These are phyloP conservation scores for Delitschia confertaspora DNA, from an alignment of 495 filamentous ascomycete species.

Conservation along the genomic window DNA sequence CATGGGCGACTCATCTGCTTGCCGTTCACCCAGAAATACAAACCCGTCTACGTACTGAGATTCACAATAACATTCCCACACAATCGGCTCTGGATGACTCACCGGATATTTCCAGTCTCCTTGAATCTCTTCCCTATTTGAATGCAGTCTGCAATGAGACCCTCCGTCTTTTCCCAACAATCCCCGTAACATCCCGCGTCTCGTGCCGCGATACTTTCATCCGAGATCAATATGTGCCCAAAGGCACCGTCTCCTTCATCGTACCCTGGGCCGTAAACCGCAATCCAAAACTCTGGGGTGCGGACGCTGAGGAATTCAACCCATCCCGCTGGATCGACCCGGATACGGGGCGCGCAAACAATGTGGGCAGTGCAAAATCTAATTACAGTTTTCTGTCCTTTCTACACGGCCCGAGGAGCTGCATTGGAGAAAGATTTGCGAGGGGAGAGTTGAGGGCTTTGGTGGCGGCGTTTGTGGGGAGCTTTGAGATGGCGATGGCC, in stretches of 20 bases:
- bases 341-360: slow-evolving; percentile 15
- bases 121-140: slow-evolving; percentile 45
- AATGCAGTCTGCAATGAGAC: slow-evolving; percentile 43
- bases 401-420: slow-evolving; percentile 32
- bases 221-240: slow-evolving; percentile 22
- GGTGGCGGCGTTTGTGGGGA: slow-evolving; percentile 27
- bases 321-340: slow-evolving; percentile 33
- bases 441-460: slow-evolving; percentile 29
- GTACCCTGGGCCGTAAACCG: slow-evolving; percentile 33
- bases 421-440: slow-evolving; percentile 33
- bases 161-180: slow-evolving; percentile 38
- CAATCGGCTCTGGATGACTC: slow-evolving; percentile 1
- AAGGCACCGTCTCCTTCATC: slow-evolving; percentile 25
- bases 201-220: slow-evolving; percentile 41
- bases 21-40: slow-evolving; percentile 42
- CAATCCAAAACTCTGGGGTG: slow-evolving; percentile 27
- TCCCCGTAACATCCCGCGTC: slow-evolving; percentile 44
- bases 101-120: slow-evolving; percentile 29
- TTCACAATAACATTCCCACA: slow-evolving; percentile 37
- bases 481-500: slow-evolving; percentile 25
- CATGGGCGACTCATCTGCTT: slow-evolving; percentile 46
- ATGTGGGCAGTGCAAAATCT: slow-evolving; percentile 24
- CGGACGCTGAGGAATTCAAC: slow-evolving; percentile 24
- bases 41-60: slow-evolving; percentile 40
- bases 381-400: slow-evolving; percentile 31